phyloP scores from a whole-genome alignment of 441 rosid genomes.

The Melastoma candidum region DNA sequence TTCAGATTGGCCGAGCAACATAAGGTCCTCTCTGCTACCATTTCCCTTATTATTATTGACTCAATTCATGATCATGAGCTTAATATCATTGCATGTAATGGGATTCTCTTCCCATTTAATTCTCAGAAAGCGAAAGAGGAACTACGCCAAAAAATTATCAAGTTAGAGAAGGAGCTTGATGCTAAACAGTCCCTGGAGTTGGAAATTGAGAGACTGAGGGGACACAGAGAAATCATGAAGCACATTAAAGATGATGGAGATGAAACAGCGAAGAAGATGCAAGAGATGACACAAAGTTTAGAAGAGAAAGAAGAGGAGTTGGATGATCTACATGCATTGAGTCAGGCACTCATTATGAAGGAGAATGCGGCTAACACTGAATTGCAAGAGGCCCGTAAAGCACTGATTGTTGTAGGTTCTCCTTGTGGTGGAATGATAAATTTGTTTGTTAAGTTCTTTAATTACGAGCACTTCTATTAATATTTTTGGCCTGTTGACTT shows the following conservation, averaged over 20 bases:
- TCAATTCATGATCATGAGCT: too few species aligned
- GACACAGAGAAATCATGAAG: slow-evolving; percentile 43
- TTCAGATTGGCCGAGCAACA: too few species aligned
- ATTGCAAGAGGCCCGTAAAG: slow-evolving; percentile 53
- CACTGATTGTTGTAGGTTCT: slow-evolving; percentile 33
- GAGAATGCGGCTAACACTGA: slow-evolving; percentile 49
- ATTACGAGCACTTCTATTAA: background rate
- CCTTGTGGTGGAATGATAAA: too few species aligned
- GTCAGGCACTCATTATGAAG: slow-evolving; percentile 30
- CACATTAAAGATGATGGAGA: slow-evolving; percentile 52
- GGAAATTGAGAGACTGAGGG: slow-evolving; percentile 59
- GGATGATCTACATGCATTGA: slow-evolving; percentile 18
- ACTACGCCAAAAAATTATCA: slow-evolving; percentile 34
- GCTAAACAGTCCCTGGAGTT: slow-evolving; percentile 54
- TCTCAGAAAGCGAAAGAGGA: slow-evolving; percentile 51
- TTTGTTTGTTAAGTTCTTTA: background rate
- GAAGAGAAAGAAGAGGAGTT: slow-evolving; percentile 40
- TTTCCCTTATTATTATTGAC: too few species aligned
- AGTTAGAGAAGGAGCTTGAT: slow-evolving; percentile 48
- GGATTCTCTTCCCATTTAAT: slow-evolving; percentile 5
- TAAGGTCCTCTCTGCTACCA: too few species aligned
- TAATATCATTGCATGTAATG: too few species aligned
- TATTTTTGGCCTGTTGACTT: slow-evolving; percentile 8
- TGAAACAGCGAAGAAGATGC: slow-evolving; percentile 25
- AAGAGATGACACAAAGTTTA: slow-evolving; percentile 24